Base-by-base conservation (phyloP, 73 alveolate species). In the Paramecium sexaurelia region DNA sequence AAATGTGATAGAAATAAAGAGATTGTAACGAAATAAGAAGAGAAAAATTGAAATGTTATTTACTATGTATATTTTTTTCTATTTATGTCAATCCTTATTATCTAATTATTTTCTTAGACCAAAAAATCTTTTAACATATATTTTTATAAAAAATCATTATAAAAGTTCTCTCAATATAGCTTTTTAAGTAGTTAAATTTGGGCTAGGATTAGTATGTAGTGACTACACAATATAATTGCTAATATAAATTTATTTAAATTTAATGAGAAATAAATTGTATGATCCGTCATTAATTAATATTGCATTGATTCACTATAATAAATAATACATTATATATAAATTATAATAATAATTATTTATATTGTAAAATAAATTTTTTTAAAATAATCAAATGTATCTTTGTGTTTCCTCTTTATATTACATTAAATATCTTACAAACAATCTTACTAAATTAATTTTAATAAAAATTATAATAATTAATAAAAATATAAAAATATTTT, bases 141-240 rank as follows among this genome's bases (percentile, higher is more conserved):
- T 26, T 61, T 56, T 61, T 61, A 26, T 26, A 61, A 61, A 61
- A 61, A 61, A 61, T 61, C 83, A 61, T 61, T 61, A 61, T 61
- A 61, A 61, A 61, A 61, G 83, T 61, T 11, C 39, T 0, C 8
- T 9, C 5, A 24, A 61, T 13, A 45, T 10, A 61, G 47, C 2
- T 10, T 24, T 61, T 61, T 11, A 5, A 0, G 45, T 5, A 22
- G 43, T 4, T 61, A 15, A 47, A 47, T 15, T 5, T 5, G 7
- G 3, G 19, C 26, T 0, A 26, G 26, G 47, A 61, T 7, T 13
- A 29, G 47, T 6, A 1, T 11, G 5, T 19, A 32, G 83, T 45
- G 26, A 61, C 45, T 0, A 51, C 5, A 17, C 10, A 51, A 10
- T 15, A 51, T 17, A 51, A 51, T 10, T 9, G 29, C 7, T 51